phyloP scores from a whole-genome alignment of 495 filamentous ascomycete genomes.

The Bombardia bombarda region DNA sequence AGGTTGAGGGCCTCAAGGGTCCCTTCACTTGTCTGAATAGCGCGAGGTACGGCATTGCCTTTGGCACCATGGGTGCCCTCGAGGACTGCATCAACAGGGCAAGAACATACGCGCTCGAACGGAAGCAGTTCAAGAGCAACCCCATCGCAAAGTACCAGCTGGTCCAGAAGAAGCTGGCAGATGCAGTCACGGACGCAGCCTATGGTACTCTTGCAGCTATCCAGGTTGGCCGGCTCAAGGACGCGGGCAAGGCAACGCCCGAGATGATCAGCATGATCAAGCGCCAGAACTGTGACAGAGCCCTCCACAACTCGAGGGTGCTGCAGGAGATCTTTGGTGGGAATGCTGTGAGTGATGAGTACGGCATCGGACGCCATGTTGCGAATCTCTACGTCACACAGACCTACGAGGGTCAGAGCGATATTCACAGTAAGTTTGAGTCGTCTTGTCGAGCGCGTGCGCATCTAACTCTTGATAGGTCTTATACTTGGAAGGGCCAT shows the following conservation, averaged over 20 bases:
- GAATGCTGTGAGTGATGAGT: slow-evolving; percentile 95
- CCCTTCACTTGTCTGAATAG: slow-evolving; percentile 93
- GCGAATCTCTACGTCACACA: slow-evolving; percentile 96
- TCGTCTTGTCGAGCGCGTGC: background rate
- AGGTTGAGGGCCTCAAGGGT: slow-evolving; percentile 78
- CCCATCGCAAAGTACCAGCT: slow-evolving; percentile 95
- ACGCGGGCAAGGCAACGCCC: slow-evolving; percentile 75
- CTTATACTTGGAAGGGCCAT: slow-evolving; percentile 56
- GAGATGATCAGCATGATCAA: slow-evolving; percentile 99
- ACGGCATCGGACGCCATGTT: slow-evolving; percentile 88
- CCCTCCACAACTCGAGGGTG: slow-evolving; percentile 67
- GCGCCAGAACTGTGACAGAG: slow-evolving; percentile 93
- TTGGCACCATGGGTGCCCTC: slow-evolving; percentile 86
- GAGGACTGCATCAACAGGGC: slow-evolving; percentile 82
- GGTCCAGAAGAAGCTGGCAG: slow-evolving; percentile 95
- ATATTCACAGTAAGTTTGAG: slow-evolving; percentile 75
- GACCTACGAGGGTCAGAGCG: slow-evolving; percentile 95
- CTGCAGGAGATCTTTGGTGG: slow-evolving; percentile 95
- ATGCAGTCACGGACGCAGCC: slow-evolving; percentile 83
- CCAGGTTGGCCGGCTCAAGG: slow-evolving; percentile 90
- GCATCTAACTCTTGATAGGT: slow-evolving; percentile 28
- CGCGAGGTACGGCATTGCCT: slow-evolving; percentile 86
- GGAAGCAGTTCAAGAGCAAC: slow-evolving; percentile 95
- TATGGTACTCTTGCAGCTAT: slow-evolving; percentile 80
- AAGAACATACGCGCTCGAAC: slow-evolving; percentile 77